phyloP scores from a whole-genome alignment of 371 early-diverging fungal genomes.

The Syncephalis plumigaleata region DNA sequence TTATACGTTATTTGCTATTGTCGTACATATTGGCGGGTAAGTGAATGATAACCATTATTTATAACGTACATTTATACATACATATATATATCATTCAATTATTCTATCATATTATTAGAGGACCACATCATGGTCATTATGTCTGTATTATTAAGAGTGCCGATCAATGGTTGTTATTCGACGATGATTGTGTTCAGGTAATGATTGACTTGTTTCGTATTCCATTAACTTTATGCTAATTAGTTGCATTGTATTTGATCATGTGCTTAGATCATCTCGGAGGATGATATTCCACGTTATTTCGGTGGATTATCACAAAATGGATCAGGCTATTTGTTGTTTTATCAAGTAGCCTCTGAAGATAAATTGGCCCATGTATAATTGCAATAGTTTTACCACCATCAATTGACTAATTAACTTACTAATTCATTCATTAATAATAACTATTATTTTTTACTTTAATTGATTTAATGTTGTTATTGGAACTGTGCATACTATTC shows the following conservation, averaged over 20 bases:
- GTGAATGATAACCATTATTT: not conserved
- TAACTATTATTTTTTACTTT: too few relatives aligned
- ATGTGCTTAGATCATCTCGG: conserved; percentile 34
- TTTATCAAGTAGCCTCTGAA: conserved; percentile 29
- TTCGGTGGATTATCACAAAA: conserved; percentile 63
- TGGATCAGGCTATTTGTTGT: conserved; percentile 70
- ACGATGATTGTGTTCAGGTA: conserved; percentile 84
- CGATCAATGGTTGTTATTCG: conserved; percentile 83
- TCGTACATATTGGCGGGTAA: conserved; percentile 85
- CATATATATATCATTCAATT: not conserved
- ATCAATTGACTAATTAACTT: too few relatives aligned
- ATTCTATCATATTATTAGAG: conserved; percentile 21
- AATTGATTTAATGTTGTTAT: too few relatives aligned
- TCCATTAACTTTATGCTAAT: not conserved
- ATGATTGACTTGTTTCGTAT: not conserved
- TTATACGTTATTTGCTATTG: conserved; percentile 76
- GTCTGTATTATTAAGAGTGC: conserved; percentile 74
- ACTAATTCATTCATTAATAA: too few relatives aligned
- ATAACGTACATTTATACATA: not conserved
- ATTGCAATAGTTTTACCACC: too few relatives aligned
- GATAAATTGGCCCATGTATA: too few relatives aligned
- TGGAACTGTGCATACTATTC: not conserved
- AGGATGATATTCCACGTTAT: conserved; percentile 62
- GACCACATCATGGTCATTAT: conserved; percentile 95
- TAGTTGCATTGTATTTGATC: not conserved